Evolutionary conservation across 1,139 yeast genomes (phyloP).

Genomic region (Saccharomyces hybrid): DNA sequence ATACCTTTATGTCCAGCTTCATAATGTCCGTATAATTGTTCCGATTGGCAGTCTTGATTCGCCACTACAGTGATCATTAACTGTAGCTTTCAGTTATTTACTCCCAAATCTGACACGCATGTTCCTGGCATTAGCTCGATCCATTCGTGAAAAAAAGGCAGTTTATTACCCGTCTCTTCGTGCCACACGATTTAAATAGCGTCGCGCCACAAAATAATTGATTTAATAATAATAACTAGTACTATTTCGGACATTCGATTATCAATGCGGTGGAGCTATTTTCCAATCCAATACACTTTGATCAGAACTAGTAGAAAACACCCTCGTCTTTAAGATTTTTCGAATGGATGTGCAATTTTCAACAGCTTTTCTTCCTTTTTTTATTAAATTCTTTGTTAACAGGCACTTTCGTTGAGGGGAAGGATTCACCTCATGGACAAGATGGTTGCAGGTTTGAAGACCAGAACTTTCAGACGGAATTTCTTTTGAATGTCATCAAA

Average conservation of each 20-base stretch:
- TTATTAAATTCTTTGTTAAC: neutral
- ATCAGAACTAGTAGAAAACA: too few species aligned
- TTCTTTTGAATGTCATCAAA: neutral
- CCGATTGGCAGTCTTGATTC: neutral
- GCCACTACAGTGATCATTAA: neutral
- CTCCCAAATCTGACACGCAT: neutral
- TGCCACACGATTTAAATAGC: neutral
- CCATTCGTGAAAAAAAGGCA: neutral
- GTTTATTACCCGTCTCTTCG: neutral
- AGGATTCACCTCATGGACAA: neutral
- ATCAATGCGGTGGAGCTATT: too few species aligned
- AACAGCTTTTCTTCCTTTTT: neutral
- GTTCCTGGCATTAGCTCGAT: neutral
- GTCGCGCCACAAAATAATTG: neutral
- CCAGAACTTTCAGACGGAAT: neutral
- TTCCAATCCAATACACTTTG: too few species aligned
- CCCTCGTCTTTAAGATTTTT: neutral
- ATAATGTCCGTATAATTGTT: neutral
- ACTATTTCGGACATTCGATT: too few species aligned
- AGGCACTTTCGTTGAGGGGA: neutral
- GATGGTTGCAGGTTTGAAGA: neutral
- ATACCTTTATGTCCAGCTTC: constrained; percentile 8
- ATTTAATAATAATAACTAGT: too few species aligned
- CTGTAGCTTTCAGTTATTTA: neutral
- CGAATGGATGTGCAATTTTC: neutral